Conservation (phyloP, 345 rosid species). For the Populus euphratica region DNA sequence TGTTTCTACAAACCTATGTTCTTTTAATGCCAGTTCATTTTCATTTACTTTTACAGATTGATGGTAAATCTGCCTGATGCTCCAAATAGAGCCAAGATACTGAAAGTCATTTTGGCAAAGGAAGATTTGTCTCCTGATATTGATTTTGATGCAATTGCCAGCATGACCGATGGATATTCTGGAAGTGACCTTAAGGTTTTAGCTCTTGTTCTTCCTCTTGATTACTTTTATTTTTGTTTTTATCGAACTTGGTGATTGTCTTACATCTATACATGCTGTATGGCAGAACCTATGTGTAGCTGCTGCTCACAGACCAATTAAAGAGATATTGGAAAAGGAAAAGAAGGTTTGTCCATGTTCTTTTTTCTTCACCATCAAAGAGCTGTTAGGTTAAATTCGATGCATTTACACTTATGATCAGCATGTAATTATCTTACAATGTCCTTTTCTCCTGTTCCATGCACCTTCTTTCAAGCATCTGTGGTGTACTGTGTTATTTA, state of each 20-base stretch:
- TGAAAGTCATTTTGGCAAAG: slow-evolving; percentile 70
- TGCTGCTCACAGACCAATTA: slow-evolving; percentile 87
- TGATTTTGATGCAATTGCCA: slow-evolving; percentile 68
- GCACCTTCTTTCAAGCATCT: background rate
- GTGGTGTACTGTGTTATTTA: background rate
- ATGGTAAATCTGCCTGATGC: slow-evolving; percentile 90
- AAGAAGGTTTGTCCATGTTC: slow-evolving; percentile 46
- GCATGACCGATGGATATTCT: slow-evolving; percentile 83
- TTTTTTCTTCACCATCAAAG: background rate
- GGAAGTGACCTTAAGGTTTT: slow-evolving; percentile 89
- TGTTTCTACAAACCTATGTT: background rate
- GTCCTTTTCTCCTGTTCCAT: background rate
- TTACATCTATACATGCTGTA: slow-evolving; percentile 1
- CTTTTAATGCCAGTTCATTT: background rate
- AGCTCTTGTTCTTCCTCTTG: slow-evolving; percentile 4
- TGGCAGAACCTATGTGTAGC: slow-evolving; percentile 76
- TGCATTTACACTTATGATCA: background rate
- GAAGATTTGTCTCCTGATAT: slow-evolving; percentile 74
- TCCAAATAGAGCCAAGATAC: slow-evolving; percentile 73
- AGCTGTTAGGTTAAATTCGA: background rate
- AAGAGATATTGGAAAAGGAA: slow-evolving; percentile 78
- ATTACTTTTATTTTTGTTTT: background rate
- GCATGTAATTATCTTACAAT: background rate
- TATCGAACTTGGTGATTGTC: background rate
- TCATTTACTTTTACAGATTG: slow-evolving; percentile 43